Percentiles rank a stretch among this genome's conserved stretches.
These are phyloP conservation scores for Fagopyrum homotropicum DNA, from an alignment of 148 eudicot species.

Conservation along the genomic window DNA sequence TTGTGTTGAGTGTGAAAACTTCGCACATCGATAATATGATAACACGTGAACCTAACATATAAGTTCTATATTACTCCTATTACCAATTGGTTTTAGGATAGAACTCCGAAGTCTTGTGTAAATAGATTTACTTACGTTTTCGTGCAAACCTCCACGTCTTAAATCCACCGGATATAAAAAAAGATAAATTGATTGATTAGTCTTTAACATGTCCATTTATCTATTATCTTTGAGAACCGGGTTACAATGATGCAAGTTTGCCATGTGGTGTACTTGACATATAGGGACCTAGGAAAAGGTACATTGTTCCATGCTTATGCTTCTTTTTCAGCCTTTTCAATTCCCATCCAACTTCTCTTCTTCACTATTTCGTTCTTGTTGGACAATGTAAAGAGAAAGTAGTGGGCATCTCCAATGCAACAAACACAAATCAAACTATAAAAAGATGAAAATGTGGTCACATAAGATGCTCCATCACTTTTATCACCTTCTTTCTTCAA, in stretches of 20 bases:
- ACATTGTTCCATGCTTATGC: background rate
- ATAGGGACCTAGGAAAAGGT: conserved; percentile 9
- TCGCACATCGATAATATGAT: too few species aligned
- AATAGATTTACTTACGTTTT: too few species aligned
- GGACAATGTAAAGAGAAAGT: conserved; percentile 4
- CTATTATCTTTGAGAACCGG: background rate
- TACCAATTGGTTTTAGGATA: too few species aligned
- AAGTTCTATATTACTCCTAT: too few species aligned
- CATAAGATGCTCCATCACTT: conserved; percentile 4
- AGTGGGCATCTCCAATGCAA: conserved; percentile 12
- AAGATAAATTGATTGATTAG: too few species aligned
- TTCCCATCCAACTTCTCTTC: background rate
- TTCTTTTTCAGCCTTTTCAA: conserved; percentile 1
- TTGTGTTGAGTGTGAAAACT: too few species aligned
- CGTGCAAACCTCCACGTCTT: too few species aligned
- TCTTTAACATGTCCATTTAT: background rate
- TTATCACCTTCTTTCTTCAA: background rate
- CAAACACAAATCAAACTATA: conserved; percentile 2
- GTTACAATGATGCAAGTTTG: background rate
- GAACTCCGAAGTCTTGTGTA: too few species aligned
- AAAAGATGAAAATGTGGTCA: background rate
- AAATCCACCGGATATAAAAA: too few species aligned
- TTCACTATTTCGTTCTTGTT: background rate
- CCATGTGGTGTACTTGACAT: background rate
- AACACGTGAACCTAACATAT: too few species aligned